Conservation (phyloP, 2,329 filamentous ascomycete genomes). For the Microdochium paspali region DNA sequence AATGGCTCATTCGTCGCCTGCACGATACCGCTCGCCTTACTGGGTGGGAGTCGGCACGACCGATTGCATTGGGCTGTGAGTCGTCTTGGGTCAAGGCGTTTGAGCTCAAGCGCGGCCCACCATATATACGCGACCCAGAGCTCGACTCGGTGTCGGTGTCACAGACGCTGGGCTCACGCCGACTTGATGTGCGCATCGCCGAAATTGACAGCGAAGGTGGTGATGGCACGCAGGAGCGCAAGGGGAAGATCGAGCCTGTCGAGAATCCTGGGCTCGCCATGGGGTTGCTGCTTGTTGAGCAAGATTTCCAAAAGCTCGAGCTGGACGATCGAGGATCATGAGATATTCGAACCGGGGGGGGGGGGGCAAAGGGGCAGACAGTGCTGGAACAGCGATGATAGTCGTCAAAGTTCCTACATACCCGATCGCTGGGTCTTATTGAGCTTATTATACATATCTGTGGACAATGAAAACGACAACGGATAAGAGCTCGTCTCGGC, state of each 20-base stretch:
- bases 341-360: no score
- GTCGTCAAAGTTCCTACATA: no score
- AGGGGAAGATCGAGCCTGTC: constrained; percentile 35
- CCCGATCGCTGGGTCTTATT: no score
- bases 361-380: no score
- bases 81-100: constrained; percentile 71
- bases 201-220: constrained; percentile 27
- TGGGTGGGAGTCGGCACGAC: constrained; percentile 75
- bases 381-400: no score
- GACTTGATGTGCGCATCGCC: constrained; percentile 41
- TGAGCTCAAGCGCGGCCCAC: constrained; percentile 64
- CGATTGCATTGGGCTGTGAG: constrained; percentile 80
- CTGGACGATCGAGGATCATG: constrained; percentile 40
- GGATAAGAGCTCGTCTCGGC: no score
- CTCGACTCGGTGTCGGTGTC: constrained; percentile 8
- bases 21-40: constrained; percentile 70
- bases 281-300: constrained; percentile 69
- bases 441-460: no score
- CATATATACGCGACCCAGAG: constrained; percentile 47
- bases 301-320: constrained; percentile 58
- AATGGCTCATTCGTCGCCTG: constrained; percentile 68
- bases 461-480: no score
- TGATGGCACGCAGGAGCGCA: constrained; percentile 5
- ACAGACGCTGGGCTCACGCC: constrained; percentile 18
- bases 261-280: constrained; percentile 67